Evolutionary conservation across 2,329 filamentous ascomycete genomes (phyloP), one percentile per base, ranked within the genome.

Genomic region (Verticillium albo-atrum): DNA sequence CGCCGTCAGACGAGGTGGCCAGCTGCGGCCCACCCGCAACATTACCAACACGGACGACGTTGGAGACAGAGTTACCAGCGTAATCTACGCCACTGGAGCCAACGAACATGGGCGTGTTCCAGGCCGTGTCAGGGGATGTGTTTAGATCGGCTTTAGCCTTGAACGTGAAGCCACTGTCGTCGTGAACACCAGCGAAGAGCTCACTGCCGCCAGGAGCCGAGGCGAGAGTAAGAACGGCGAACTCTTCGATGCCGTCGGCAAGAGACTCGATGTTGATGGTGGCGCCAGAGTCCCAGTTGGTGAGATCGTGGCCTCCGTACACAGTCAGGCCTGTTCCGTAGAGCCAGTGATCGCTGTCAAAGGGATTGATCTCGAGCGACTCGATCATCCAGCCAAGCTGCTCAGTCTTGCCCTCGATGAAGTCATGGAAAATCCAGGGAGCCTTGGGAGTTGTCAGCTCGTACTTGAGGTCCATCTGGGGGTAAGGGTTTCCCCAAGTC

Each of bases 351-450:
- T 86, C 75, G 53, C 82, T 83, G 64, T 87, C 82, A 23, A 79
- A 75, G 0, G 84, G 84, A 65, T 86, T 75, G 51, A 87, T 86
- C 28, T 81, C 81, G 7, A 87, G 68, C 0, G 79, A 73, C 64
- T 86, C 84, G 6, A 86, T 82, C 84, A 86, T 86, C 83, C 84
- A 86, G 0, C 84, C 84, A 4, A 86, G 68, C 25, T 75, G 74
- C 70, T 83, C 81, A 12, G 72, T 75, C 56, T 82, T 79, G 4
- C 68, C 68, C 1, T 77, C 75, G 15, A 81, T 68, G 58, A 81
- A 81, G 17, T 77, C 73, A n/a, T 77, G 75, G 63, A 79, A 74
- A 59, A 85, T 77, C 82, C 83, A 85, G 0, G 82, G 82, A 0
- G 82, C 82, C 32, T 79, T 78, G 1, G 76, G 68, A 1, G 78